Evolutionary conservation across 257 asterid genomes (phyloP).

Genomic region (Nicotiana knightiana): DNA sequence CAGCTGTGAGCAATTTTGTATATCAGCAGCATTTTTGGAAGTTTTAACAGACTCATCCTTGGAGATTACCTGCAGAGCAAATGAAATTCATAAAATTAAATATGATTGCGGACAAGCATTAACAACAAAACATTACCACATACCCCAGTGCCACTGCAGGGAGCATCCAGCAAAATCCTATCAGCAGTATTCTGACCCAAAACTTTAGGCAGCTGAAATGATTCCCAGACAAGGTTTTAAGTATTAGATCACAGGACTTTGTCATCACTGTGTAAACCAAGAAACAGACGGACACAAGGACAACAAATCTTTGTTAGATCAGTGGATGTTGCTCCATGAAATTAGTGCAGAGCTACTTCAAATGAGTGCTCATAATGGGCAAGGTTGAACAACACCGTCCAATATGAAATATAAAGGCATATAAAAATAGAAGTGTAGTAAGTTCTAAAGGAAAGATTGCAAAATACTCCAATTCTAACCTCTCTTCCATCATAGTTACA

Average conservation of each 20-base stretch:
- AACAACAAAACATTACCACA: conserved; percentile 14
- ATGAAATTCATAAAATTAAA: conserved; percentile 9
- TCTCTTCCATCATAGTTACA: conserved; percentile 88
- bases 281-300: background rate
- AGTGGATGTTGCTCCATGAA: background rate
- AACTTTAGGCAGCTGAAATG: conserved; percentile 75
- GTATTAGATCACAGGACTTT: background rate
- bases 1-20: conserved; percentile 64
- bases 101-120: conserved; percentile 1
- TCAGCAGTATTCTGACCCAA: conserved; percentile 71
- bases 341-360: background rate
- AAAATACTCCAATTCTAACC: conserved; percentile 33
- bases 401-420: background rate
- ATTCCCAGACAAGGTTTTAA: background rate
- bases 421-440: background rate
- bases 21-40: conserved; percentile 72
- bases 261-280: background rate
- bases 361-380: background rate
- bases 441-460: background rate
- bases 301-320: background rate
- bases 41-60: conserved; percentile 91
- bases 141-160: conserved; percentile 99
- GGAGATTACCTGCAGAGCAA: conserved; percentile 68
- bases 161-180: conserved; percentile 94
- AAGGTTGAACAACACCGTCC: background rate